Conservation (phyloP, 1,284 basidiomycete genomes). For the Boletus sp. region DNA sequence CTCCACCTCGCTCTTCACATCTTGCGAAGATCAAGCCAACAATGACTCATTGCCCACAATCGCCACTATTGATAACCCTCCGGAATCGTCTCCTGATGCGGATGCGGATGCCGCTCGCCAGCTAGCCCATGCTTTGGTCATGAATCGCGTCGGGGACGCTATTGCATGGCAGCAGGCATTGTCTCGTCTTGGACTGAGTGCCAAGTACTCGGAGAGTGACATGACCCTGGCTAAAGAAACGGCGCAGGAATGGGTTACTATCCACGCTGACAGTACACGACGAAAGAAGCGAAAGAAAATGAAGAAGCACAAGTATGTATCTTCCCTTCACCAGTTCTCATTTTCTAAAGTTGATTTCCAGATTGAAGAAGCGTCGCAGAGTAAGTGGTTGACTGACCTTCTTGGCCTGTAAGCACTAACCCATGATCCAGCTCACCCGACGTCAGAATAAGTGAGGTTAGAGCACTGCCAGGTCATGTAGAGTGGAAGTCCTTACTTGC, state of each 20-base stretch:
- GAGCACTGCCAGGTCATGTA: not conserved
- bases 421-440: conserved; percentile 27
- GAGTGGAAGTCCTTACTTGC: not conserved
- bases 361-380: conserved; percentile 46
- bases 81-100: conserved; percentile 57
- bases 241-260: conserved; percentile 55
- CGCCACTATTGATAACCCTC: conserved; percentile 41
- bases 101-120: conserved; percentile 75
- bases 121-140: conserved; percentile 62
- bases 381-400: conserved; percentile 24
- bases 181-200: conserved; percentile 54
- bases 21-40: conserved; percentile 10
- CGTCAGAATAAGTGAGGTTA: conserved; percentile 31
- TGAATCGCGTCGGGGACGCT: conserved; percentile 56
- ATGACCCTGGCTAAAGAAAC: conserved; percentile 47
- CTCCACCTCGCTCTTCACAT: conserved; percentile 31
- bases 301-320: conserved; percentile 85
- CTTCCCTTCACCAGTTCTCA: not conserved
- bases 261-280: conserved; percentile 73
- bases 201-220: conserved; percentile 43
- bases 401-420: conserved; percentile 12
- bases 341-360: conserved; percentile 17
- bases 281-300: conserved; percentile 84
- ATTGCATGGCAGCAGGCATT: conserved; percentile 63
- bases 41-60: conserved; percentile 9